Evolutionary conservation across 495 filamentous ascomycete genomes (phyloP).

Genomic region (Penicillium macrosclerotiorum): DNA sequence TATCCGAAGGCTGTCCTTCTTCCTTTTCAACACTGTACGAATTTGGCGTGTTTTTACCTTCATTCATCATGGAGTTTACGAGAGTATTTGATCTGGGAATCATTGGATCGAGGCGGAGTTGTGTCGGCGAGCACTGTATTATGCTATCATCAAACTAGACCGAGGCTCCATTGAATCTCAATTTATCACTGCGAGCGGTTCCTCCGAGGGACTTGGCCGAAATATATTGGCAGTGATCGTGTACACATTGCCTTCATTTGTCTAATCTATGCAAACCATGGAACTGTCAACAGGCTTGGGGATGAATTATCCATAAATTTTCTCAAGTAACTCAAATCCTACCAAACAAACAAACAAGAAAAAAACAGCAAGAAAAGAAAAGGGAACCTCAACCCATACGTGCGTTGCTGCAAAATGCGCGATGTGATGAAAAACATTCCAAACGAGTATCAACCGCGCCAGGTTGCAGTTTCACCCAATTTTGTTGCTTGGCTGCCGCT

Average conservation of each 20-base stretch:
- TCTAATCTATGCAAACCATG: neutral
- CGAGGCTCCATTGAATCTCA: neutral
- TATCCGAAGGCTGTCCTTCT: no score
- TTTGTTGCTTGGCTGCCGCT: slow-evolving; percentile 6
- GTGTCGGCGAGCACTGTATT: neutral
- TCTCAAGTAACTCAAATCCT: slow-evolving; percentile 20
- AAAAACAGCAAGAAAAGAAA: slow-evolving; percentile 4
- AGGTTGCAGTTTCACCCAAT: slow-evolving; percentile 11
- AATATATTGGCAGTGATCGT: neutral
- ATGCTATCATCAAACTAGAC: slow-evolving; percentile 3
- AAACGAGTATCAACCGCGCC: slow-evolving; percentile 9
- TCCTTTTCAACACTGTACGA: slow-evolving; percentile 32
- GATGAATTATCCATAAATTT: slow-evolving; percentile 14
- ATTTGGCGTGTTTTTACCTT: slow-evolving; percentile 8
- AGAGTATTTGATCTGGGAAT: neutral
- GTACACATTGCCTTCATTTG: neutral
- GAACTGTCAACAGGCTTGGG: neutral
- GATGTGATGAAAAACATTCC: slow-evolving; percentile 1
- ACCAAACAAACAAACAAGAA: slow-evolving; percentile 12
- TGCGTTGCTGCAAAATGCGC: slow-evolving; percentile 11
- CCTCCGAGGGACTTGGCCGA: no score
- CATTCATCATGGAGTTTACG: slow-evolving; percentile 30
- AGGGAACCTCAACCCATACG: slow-evolving; percentile 8
- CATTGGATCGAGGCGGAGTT: neutral
- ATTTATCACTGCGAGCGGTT: no score